These are phyloP conservation scores for Annulohypoxylon maeteangense DNA, from an alignment of 495 filamentous ascomycete genomes.

Conservation along the genomic window DNA sequence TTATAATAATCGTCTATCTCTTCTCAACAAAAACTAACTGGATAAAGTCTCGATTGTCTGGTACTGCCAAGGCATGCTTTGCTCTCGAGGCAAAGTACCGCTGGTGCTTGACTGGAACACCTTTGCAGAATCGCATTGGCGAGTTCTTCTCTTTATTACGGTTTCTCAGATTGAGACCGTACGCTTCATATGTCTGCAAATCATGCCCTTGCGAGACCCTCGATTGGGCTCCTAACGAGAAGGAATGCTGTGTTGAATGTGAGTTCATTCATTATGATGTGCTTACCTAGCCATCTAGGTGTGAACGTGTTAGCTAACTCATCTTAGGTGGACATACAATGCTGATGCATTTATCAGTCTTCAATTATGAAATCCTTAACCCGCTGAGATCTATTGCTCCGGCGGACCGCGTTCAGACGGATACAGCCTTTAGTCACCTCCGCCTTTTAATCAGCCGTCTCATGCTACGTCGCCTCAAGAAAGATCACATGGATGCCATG, in stretches of 20 bases:
- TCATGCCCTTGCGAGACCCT: conserved; percentile 79
- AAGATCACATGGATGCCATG: conserved; percentile 90
- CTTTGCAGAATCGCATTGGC: conserved; percentile 94
- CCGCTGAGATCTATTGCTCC: no score
- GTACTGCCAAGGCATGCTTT: conserved; percentile 93
- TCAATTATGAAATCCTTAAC: conserved; percentile 95
- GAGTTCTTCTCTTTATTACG: conserved; percentile 96
- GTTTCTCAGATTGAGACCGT: conserved; percentile 87
- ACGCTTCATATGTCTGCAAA: conserved; percentile 93
- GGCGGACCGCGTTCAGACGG: no score
- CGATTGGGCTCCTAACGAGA: conserved; percentile 81
- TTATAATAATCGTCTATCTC: not conserved
- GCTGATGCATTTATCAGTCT: conserved; percentile 90
- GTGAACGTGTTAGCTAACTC: conserved; percentile 22
- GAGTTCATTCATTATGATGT: conserved; percentile 45
- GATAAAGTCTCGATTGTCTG: conserved; percentile 72
- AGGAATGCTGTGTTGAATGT: conserved; percentile 75
- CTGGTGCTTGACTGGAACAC: conserved; percentile 95
- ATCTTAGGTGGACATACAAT: conserved; percentile 61
- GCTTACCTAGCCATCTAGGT: not conserved
- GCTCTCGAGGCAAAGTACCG: conserved; percentile 86
- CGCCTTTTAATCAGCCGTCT: conserved; percentile 88
- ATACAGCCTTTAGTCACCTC: no score
- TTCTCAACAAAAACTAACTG: conserved; percentile 33
- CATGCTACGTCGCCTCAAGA: conserved; percentile 93